phyloP scores from a whole-genome alignment of 192 early-diverging fungal genomes.

The Backusella tuberculispora region DNA sequence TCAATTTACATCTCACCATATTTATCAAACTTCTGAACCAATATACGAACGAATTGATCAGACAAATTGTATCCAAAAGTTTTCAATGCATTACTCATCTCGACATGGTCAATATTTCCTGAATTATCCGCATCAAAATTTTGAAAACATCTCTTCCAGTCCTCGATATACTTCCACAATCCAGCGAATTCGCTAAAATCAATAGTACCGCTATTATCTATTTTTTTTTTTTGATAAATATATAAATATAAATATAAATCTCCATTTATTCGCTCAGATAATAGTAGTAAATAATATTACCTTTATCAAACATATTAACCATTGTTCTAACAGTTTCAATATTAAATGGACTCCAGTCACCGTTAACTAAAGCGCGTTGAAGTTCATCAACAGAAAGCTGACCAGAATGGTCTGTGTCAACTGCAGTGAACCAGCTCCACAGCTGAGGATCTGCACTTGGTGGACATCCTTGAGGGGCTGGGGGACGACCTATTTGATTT shows the following conservation, averaged over 20 bases:
- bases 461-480: conserved; percentile 30
- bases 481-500: conserved; percentile 14
- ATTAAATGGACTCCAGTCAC: conserved; percentile 83
- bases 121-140: conserved; percentile 77
- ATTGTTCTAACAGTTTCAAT: conserved; percentile 82
- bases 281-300: conserved; percentile 31
- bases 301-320: conserved; percentile 79
- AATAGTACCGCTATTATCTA: conserved; percentile 79
- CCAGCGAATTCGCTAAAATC: conserved; percentile 78
- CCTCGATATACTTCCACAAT: conserved; percentile 82
- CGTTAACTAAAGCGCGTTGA: conserved; percentile 74
- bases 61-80: conserved; percentile 83
- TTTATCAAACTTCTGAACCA: conserved; percentile 81
- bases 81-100: conserved; percentile 70
- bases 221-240: neutral
- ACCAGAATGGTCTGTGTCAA: conserved; percentile 69
- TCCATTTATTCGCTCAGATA: neutral
- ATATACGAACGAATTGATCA: conserved; percentile 61
- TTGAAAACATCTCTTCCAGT: conserved; percentile 82
- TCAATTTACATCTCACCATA: conserved; percentile 59
- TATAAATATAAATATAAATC: neutral
- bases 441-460: conserved; percentile 43
- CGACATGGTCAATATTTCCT: conserved; percentile 73
- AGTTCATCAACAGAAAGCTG: conserved; percentile 72
- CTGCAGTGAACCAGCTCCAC: conserved; percentile 61